Conservation (phyloP, 805 yeast genomes). For the Priceomyces medius region DNA sequence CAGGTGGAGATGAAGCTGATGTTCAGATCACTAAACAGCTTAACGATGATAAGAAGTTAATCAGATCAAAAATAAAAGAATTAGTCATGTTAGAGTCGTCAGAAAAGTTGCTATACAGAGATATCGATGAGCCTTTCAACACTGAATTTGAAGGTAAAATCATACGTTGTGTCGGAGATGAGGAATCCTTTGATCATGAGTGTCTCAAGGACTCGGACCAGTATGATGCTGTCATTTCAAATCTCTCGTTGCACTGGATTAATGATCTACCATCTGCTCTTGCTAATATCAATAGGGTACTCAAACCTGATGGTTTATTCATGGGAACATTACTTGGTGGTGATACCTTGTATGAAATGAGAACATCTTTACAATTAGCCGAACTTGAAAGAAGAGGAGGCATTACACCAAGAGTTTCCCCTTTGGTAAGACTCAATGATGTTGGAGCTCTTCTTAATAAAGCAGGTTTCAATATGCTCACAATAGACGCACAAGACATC, state of each 20-base stretch:
- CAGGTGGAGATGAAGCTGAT: slow-evolving; percentile 34
- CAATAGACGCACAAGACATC: slow-evolving; percentile 82
- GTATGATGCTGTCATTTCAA: slow-evolving; percentile 72
- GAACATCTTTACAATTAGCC: slow-evolving; percentile 78
- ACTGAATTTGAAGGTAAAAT: slow-evolving; percentile 42
- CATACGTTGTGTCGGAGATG: slow-evolving; percentile 60
- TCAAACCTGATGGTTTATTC: slow-evolving; percentile 79
- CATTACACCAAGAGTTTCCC: slow-evolving; percentile 76
- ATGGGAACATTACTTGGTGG: slow-evolving; percentile 82
- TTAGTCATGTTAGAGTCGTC: slow-evolving; percentile 71
- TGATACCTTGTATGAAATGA: slow-evolving; percentile 78
- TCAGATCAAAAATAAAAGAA: slow-evolving; percentile 50
- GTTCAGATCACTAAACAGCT: slow-evolving; percentile 40
- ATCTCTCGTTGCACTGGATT: slow-evolving; percentile 78
- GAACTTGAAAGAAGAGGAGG: slow-evolving; percentile 81
- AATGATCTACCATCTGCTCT: slow-evolving; percentile 76
- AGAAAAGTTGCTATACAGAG: slow-evolving; percentile 50
- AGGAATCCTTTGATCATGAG: slow-evolving; percentile 55
- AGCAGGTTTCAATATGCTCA: slow-evolving; percentile 76
- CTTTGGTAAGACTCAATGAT: slow-evolving; percentile 75
- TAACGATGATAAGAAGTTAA: slow-evolving; percentile 52
- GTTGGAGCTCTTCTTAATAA: slow-evolving; percentile 69
- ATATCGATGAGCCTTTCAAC: slow-evolving; percentile 43
- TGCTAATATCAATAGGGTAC: slow-evolving; percentile 51
- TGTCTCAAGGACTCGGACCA: slow-evolving; percentile 34